These are phyloP conservation scores for Coriaria nepalensis DNA, from an alignment of 306 rosid species.

Conservation along the genomic window DNA sequence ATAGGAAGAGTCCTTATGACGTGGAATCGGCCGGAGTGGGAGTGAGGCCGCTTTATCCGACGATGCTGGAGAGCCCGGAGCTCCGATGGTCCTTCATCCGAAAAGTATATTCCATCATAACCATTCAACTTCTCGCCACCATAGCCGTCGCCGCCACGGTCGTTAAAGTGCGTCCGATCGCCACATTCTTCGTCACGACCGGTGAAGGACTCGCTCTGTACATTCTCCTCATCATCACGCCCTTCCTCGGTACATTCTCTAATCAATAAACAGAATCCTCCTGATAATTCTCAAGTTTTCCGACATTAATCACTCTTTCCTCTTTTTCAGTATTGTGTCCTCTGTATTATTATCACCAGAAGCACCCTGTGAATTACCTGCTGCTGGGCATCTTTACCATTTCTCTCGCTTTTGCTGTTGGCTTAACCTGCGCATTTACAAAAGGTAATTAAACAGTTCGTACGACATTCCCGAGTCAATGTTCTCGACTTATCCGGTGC, in stretches of 20 bases:
- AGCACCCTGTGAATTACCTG: slow-evolving; percentile 33
- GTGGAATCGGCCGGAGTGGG: too few relatives aligned
- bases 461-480: too few relatives aligned
- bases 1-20: too few relatives aligned
- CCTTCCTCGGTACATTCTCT: slow-evolving; percentile 12
- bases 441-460: slow-evolving; percentile 31
- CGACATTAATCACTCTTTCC: neutral
- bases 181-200: slow-evolving; percentile 9
- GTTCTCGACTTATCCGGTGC: too few relatives aligned
- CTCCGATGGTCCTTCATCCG: slow-evolving; percentile 51
- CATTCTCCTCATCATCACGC: slow-evolving; percentile 9
- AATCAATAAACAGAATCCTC: too few relatives aligned
- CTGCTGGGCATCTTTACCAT: slow-evolving; percentile 39
- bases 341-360: slow-evolving; percentile 22
- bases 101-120: slow-evolving; percentile 30
- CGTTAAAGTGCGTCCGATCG: slow-evolving; percentile 14
- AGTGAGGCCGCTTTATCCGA: too few relatives aligned
- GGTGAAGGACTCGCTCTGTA: slow-evolving; percentile 1
- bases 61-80: slow-evolving; percentile 31
- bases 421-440: slow-evolving; percentile 24
- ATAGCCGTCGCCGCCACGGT: slow-evolving; percentile 15
- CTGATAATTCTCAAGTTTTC: neutral
- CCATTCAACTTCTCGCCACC: slow-evolving; percentile 27
- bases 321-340: slow-evolving; percentile 20
- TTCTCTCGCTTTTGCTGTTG: slow-evolving; percentile 23